phyloP scores from a whole-genome alignment of 495 filamentous ascomycete genomes.

The Xylaria telfairii region DNA sequence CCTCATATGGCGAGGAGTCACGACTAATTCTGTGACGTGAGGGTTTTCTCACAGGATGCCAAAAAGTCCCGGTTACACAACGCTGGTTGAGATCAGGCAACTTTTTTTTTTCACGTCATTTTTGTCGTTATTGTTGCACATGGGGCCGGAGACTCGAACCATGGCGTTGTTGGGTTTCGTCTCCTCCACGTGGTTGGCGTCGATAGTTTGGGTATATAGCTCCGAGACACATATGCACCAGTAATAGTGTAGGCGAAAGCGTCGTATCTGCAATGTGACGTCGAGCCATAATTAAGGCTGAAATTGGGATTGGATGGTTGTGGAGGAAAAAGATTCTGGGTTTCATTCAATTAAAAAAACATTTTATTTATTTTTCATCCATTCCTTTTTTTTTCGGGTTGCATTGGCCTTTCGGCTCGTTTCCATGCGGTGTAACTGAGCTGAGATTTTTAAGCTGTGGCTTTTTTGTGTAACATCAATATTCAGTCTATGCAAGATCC shows the following conservation, averaged over 20 bases:
- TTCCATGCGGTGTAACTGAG: slow-evolving; percentile 8
- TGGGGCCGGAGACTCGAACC: not conserved
- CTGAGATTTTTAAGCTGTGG: slow-evolving; percentile 6
- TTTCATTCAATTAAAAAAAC: too few relatives aligned
- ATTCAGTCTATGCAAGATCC: not conserved
- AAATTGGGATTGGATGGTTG: not conserved
- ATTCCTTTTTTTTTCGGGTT: not conserved
- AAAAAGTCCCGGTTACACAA: slow-evolving; percentile 6
- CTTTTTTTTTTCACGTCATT: not conserved
- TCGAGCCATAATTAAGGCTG: not conserved
- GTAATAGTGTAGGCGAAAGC: not conserved
- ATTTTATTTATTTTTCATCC: not conserved
- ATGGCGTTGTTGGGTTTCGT: slow-evolving; percentile 4
- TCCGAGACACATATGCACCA: slow-evolving; percentile 4
- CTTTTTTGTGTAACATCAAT: slow-evolving; percentile 7
- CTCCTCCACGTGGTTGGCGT: slow-evolving; percentile 8
- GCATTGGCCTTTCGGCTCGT: not conserved
- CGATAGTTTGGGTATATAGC: slow-evolving; percentile 19
- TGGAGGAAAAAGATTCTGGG: not conserved
- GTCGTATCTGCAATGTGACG: slow-evolving; percentile 21
- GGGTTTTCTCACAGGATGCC: not conserved
- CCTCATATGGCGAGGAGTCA: not conserved
- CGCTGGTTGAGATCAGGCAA: not conserved
- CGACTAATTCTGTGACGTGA: not conserved
- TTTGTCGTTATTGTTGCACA: not conserved